Evolutionary conservation across 2,329 filamentous ascomycete species (phyloP).

Genomic region (Neonectria coccinea): DNA sequence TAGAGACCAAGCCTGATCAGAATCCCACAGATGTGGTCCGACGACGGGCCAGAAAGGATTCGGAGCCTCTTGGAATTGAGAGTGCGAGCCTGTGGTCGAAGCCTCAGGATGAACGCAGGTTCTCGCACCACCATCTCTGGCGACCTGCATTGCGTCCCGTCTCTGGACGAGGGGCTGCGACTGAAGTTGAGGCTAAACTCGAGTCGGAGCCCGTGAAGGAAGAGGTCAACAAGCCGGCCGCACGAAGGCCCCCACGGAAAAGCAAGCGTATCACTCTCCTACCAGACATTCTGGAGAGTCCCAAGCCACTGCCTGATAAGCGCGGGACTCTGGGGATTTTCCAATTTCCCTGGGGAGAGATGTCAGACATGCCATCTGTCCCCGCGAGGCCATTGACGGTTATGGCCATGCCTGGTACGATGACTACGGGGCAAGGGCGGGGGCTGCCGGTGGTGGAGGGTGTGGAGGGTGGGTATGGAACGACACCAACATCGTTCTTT

Average conservation of each 20-base stretch:
- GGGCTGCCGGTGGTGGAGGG: constrained; percentile 21
- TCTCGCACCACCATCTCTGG: constrained; percentile 36
- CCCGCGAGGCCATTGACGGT: constrained; percentile 54
- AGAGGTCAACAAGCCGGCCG: constrained; percentile 55
- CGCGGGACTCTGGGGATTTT: constrained; percentile 72
- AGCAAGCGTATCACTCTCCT: constrained; percentile 69
- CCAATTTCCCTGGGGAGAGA: constrained; percentile 75
- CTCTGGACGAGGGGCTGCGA: constrained; percentile 3
- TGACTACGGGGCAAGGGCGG: constrained; percentile 47
- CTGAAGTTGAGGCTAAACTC: neutral
- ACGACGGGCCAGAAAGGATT: constrained; percentile 22
- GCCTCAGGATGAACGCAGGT: constrained; percentile 11
- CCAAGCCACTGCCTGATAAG: constrained; percentile 68
- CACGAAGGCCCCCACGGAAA: constrained; percentile 65
- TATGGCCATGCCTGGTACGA: constrained; percentile 65
- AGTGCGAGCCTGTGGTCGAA: constrained; percentile 42
- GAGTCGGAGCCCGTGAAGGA: constrained; percentile 31
- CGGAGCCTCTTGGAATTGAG: constrained; percentile 38
- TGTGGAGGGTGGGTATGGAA: constrained; percentile 40
- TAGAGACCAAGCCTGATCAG: constrained; percentile 26
- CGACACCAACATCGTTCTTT: constrained; percentile 67
- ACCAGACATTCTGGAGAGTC: constrained; percentile 73
- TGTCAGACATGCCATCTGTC: constrained; percentile 65
- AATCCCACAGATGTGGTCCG: constrained; percentile 16
- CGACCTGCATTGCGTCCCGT: constrained; percentile 25